Conservation (phyloP, 306 rosid genomes). For the Lithocarpus polystachyus region DNA sequence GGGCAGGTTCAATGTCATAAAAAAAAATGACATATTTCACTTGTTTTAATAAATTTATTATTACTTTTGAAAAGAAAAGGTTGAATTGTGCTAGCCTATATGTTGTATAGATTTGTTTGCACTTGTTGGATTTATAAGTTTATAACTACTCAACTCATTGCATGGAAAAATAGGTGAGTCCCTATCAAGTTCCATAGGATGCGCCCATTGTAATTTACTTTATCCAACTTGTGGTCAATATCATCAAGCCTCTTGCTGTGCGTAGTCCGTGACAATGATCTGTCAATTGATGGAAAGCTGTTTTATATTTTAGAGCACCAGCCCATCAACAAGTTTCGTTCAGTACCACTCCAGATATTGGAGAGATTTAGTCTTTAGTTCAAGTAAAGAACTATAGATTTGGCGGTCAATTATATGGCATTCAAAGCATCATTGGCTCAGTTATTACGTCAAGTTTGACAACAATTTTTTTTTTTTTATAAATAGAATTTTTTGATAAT, state of each 20-base stretch:
- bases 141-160: too few relatives aligned
- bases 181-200: too few relatives aligned
- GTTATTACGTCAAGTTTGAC: not conserved
- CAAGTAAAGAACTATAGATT: not conserved
- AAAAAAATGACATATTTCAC: too few relatives aligned
- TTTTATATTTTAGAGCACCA: not conserved
- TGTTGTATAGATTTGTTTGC: not conserved
- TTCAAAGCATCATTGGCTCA: not conserved
- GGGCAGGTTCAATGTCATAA: too few relatives aligned
- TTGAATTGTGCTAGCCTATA: not conserved
- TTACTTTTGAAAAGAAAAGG: too few relatives aligned
- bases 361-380: not conserved
- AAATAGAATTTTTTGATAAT: too few relatives aligned
- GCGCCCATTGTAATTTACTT: not conserved
- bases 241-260: not conserved
- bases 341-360: not conserved
- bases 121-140: too few relatives aligned
- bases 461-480: not conserved
- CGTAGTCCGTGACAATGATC: not conserved
- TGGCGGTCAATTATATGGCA: not conserved
- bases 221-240: not conserved
- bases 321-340: not conserved
- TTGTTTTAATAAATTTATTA: too few relatives aligned
- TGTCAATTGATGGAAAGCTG: not conserved
- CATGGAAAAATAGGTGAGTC: too few relatives aligned